phyloP scores from a whole-genome alignment of 2,329 filamentous ascomycete species.

The Pyricularia sp. region DNA sequence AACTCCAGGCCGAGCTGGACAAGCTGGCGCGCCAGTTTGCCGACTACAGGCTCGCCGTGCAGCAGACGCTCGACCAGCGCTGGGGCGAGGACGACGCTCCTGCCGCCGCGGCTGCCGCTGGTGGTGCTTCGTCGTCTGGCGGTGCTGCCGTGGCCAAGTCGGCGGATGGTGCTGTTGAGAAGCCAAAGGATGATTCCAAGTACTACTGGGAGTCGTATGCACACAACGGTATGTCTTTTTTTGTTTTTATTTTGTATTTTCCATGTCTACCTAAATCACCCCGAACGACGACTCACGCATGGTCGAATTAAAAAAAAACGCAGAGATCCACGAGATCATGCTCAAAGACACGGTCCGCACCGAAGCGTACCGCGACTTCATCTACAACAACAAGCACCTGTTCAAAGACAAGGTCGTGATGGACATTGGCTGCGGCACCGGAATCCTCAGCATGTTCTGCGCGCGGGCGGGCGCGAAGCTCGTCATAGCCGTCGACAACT shows the following conservation, averaged over 20 bases:
- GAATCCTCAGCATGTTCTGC: conserved; percentile 88
- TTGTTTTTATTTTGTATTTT: neutral
- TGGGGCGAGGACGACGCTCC: conserved; percentile 45
- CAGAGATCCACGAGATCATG: conserved; percentile 93
- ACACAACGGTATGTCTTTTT: conserved; percentile 39
- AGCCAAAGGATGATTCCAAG: conserved; percentile 27
- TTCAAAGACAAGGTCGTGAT: conserved; percentile 82
- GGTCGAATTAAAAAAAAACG: neutral
- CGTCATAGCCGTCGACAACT: conserved; percentile 89
- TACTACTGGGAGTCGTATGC: conserved; percentile 56
- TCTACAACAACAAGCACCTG: conserved; percentile 81
- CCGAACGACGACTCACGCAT: neutral
- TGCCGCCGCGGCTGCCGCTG: conserved; percentile 15
- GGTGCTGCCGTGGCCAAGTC: conserved; percentile 10
- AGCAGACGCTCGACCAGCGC: conserved; percentile 57
- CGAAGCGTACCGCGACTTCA: conserved; percentile 88
- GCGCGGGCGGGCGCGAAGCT: conserved; percentile 78
- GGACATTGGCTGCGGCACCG: conserved; percentile 79
- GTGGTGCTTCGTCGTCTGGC: neutral
- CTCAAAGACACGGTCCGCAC: conserved; percentile 83
- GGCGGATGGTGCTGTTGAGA: conserved; percentile 5
- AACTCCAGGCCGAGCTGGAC: conserved; percentile 53
- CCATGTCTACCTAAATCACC: conserved; percentile 1
- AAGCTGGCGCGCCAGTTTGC: conserved; percentile 51
- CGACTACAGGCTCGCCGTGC: conserved; percentile 55